phyloP scores from a whole-genome alignment of 192 early-diverging fungal species.

The Mortierella alpina region DNA sequence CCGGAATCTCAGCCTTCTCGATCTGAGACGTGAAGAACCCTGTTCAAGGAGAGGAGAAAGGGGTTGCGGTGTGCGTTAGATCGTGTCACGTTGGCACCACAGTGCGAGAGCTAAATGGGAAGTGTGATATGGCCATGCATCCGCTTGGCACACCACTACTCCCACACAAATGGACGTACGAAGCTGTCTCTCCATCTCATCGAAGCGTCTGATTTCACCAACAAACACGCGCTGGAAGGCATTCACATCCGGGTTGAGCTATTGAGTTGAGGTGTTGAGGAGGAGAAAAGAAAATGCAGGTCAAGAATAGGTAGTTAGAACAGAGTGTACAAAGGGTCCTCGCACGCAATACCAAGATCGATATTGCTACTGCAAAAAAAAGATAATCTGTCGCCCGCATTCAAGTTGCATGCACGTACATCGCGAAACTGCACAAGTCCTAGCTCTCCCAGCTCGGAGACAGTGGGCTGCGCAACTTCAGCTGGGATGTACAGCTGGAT shows the following conservation, averaged over 20 bases:
- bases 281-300: not conserved
- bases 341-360: not conserved
- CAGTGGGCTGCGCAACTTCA: slow-evolving; percentile 92
- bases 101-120: not conserved
- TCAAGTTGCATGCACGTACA: slow-evolving; percentile 59
- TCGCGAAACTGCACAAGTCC: slow-evolving; percentile 96
- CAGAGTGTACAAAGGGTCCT: not conserved
- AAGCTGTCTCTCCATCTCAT: slow-evolving; percentile 97
- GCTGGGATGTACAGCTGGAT: slow-evolving; percentile 95
- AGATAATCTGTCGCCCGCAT: not conserved
- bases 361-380: not conserved
- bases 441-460: slow-evolving; percentile 94
- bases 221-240: slow-evolving; percentile 99
- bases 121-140: not conserved
- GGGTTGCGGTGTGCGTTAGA: not conserved
- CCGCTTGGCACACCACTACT: not conserved
- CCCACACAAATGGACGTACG: slow-evolving; percentile 64
- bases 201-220: slow-evolving; percentile 91
- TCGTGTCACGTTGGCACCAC: not conserved
- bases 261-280: too few relatives aligned
- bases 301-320: not conserved
- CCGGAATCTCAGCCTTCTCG: slow-evolving; percentile 81
- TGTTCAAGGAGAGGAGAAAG: slow-evolving; percentile 27
- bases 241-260: slow-evolving; percentile 95
- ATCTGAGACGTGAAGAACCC: slow-evolving; percentile 89